phyloP scores from a whole-genome alignment of 1,284 basidiomycete species.

The Irpex sp. region DNA sequence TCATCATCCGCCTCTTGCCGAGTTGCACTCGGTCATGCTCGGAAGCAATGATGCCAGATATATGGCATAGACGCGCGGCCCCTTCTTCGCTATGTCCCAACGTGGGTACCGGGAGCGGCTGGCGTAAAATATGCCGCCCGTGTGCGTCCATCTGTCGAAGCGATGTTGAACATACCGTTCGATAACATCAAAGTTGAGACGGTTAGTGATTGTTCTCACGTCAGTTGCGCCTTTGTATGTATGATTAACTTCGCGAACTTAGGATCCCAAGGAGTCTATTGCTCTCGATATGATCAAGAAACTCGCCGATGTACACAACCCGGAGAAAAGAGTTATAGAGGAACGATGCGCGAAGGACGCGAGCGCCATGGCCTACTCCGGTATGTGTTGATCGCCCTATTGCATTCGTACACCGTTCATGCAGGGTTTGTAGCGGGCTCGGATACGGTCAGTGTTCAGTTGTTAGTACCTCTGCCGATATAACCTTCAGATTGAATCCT shows the following conservation, averaged over 20 bases:
- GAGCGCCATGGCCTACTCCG: conserved; percentile 3
- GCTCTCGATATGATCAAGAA: background rate
- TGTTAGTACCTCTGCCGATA: background rate
- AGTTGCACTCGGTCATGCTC: too few relatives aligned
- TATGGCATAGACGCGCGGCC: too few relatives aligned
- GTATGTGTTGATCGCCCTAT: background rate
- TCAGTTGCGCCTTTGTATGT: background rate
- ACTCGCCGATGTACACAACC: background rate
- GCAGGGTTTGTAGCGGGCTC: background rate
- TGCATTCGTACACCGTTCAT: background rate
- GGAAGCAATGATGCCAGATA: too few relatives aligned
- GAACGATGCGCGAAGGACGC: background rate
- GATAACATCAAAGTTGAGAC: conserved; percentile 16
- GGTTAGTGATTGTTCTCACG: background rate
- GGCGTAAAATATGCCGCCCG: conserved; percentile 19
- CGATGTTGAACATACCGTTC: conserved; percentile 20
- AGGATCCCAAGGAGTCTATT: background rate
- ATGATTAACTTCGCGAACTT: background rate
- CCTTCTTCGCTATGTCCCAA: conserved; percentile 21
- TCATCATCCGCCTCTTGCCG: too few relatives aligned
- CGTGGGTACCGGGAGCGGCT: conserved; percentile 27
- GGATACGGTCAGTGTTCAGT: conserved; percentile 5
- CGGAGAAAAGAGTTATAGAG: background rate
- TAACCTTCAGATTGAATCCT: background rate
- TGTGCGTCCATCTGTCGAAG: conserved; percentile 17